Percentiles rank a stretch among this genome's conserved stretches.
Conservation (phyloP, 2,329 filamentous ascomycete species). For the Parasarocladium wereldwijsianum region DNA sequence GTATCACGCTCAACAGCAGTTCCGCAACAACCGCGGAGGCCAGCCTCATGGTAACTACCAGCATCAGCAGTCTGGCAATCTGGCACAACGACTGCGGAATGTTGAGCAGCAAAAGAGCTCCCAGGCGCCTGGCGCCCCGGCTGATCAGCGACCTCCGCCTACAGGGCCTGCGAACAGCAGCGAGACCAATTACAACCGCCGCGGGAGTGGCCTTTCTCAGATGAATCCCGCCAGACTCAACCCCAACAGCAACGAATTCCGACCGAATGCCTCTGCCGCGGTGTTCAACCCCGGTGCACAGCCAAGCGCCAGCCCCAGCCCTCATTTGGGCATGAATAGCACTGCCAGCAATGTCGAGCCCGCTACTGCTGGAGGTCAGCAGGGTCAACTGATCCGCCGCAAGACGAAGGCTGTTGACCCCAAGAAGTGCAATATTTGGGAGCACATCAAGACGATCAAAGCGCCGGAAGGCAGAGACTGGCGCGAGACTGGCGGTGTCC, state of each 20-base stretch:
- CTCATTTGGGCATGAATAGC: slow-evolving; percentile 45
- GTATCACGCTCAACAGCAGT: slow-evolving; percentile 22
- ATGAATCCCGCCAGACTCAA: slow-evolving; percentile 39
- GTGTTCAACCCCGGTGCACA: slow-evolving; percentile 62
- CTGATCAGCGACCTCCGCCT: slow-evolving; percentile 59
- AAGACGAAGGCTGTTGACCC: slow-evolving; percentile 60
- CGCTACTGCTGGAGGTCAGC: slow-evolving; percentile 11
- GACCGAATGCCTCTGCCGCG: slow-evolving; percentile 66
- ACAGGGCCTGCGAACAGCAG: slow-evolving; percentile 52
- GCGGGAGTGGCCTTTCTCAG: slow-evolving; percentile 33
- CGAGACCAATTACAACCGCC: slow-evolving; percentile 37
- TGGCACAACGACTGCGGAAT: slow-evolving; percentile 35
- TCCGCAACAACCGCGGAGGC: slow-evolving; percentile 30
- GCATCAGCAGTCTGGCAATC: slow-evolving; percentile 26
- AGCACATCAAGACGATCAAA: slow-evolving; percentile 37
- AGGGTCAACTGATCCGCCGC: slow-evolving; percentile 45
- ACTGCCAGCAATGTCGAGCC: slow-evolving; percentile 18
- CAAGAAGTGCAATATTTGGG: slow-evolving; percentile 47
- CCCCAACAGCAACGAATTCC: slow-evolving; percentile 62
- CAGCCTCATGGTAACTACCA: slow-evolving; percentile 23
- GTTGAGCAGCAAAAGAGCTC: slow-evolving; percentile 37
- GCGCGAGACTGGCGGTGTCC: slow-evolving; percentile 67
- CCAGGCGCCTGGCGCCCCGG: slow-evolving; percentile 28
- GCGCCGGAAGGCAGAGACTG: slow-evolving; percentile 45
- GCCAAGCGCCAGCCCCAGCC: slow-evolving; percentile 58